These are phyloP conservation scores for Bertia moriformis DNA, from an alignment of 2,329 filamentous ascomycete genomes.

Conservation along the genomic window DNA sequence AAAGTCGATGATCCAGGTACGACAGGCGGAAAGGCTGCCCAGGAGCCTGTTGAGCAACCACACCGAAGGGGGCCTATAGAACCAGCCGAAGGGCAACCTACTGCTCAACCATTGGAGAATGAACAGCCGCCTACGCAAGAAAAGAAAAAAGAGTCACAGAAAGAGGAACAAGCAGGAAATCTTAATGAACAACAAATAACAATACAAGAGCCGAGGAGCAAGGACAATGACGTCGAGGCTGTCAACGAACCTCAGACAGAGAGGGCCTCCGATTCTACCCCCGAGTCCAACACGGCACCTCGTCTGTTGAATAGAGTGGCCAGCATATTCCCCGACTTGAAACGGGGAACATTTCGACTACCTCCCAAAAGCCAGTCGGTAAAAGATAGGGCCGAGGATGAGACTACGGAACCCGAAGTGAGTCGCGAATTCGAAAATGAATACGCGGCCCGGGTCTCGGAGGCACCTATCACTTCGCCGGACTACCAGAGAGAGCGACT, in stretches of 20 bases:
- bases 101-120: no score
- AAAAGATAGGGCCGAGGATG: slow-evolving; percentile 1
- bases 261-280: no score
- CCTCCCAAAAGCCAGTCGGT: not conserved
- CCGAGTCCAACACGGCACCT: no score
- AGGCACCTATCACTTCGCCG: not conserved
- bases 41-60: no score
- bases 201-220: not conserved
- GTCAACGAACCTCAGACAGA: not conserved
- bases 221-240: not conserved
- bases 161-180: no score
- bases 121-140: not conserved
- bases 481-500: no score
- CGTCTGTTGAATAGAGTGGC: not conserved
- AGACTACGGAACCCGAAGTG: not conserved
- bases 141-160: not conserved
- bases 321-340: not conserved
- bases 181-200: no score
- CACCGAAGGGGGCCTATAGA: no score
- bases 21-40: no score
- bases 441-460: not conserved
- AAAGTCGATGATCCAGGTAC: no score
- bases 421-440: not conserved
- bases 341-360: not conserved
- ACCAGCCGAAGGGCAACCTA: no score